Evolutionary conservation across 805 yeast genomes (phyloP).

Genomic region (Ascoidea asiatica): DNA sequence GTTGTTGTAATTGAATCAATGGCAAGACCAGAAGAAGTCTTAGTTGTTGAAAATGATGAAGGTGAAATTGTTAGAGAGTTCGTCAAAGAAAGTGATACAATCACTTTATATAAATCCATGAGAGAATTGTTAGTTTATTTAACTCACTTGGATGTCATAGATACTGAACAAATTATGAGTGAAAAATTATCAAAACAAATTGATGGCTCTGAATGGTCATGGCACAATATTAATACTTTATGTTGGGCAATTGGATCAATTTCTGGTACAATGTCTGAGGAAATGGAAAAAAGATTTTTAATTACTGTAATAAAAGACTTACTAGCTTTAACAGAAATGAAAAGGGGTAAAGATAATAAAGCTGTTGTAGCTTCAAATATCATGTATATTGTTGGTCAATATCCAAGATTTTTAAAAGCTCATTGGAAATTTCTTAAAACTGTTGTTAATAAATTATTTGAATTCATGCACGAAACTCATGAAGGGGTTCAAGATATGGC

Average conservation of each 20-base stretch:
- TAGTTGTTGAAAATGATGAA: conserved; percentile 94
- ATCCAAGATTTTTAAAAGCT: conserved; percentile 92
- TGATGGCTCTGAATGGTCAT: conserved; percentile 97
- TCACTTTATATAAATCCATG: conserved; percentile 88
- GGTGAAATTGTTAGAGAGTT: conserved; percentile 98
- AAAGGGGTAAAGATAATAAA: conserved; percentile 93
- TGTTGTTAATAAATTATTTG: conserved; percentile 88
- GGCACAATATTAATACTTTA: conserved; percentile 93
- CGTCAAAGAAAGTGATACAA: conserved; percentile 93
- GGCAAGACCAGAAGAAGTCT: conserved; percentile 98
- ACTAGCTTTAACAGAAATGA: conserved; percentile 85
- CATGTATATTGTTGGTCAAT: conserved; percentile 99
- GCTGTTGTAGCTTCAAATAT: conserved; percentile 99
- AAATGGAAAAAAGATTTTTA: conserved; percentile 87
- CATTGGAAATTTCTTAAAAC: conserved; percentile 97
- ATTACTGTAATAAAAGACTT: conserved; percentile 90
- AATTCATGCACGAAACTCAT: conserved; percentile 99
- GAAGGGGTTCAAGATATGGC: conserved; percentile 99
- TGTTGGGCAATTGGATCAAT: conserved; percentile 99
- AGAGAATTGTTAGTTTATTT: conserved; percentile 90
- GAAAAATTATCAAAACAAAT: conserved; percentile 84
- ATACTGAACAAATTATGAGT: conserved; percentile 89
- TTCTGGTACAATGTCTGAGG: conserved; percentile 97
- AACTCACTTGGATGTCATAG: conserved; percentile 89
- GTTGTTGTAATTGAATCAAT: conserved; percentile 91